Evolutionary conservation across 345 rosid species (phyloP).

Genomic region (Citrus reticulata): DNA sequence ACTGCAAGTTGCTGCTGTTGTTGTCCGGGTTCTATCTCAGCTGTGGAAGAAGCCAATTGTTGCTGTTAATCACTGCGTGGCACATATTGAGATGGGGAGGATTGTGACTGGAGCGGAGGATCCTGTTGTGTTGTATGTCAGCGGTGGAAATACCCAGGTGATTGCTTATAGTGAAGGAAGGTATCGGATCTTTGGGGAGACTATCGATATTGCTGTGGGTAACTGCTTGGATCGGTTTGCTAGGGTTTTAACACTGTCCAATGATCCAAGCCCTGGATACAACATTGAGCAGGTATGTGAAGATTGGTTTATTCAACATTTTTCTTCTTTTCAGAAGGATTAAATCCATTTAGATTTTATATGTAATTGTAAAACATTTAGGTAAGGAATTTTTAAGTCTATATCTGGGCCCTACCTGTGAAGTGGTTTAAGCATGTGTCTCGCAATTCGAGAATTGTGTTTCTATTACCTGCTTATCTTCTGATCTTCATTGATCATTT

Average conservation of each 20-base stretch:
- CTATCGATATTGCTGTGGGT: conserved; percentile 97
- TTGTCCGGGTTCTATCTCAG: conserved; percentile 72
- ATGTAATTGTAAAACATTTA: too few relatives aligned
- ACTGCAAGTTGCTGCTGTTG: conserved; percentile 71
- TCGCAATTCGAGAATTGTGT: background rate
- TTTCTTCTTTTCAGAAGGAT: background rate
- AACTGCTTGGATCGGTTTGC: conserved; percentile 97
- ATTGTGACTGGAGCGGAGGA: conserved; percentile 90
- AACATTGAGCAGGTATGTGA: conserved; percentile 87
- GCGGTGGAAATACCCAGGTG: conserved; percentile 99
- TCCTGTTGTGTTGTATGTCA: conserved; percentile 92
- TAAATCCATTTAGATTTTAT: background rate
- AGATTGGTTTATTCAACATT: background rate
- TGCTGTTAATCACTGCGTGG: conserved; percentile 94
- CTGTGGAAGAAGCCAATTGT: conserved; percentile 92
- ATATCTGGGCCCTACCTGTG: background rate
- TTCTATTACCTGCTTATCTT: background rate
- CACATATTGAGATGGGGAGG: conserved; percentile 98
- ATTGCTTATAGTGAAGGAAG: conserved; percentile 97
- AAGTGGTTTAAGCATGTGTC: background rate
- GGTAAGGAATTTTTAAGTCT: background rate
- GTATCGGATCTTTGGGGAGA: conserved; percentile 88
- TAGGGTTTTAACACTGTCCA: conserved; percentile 80
- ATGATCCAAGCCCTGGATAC: conserved; percentile 99
- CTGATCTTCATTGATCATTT: background rate